These are phyloP conservation scores for Penicillium capsulatum DNA, from an alignment of 2,329 filamentous ascomycete genomes.

Conservation along the genomic window DNA sequence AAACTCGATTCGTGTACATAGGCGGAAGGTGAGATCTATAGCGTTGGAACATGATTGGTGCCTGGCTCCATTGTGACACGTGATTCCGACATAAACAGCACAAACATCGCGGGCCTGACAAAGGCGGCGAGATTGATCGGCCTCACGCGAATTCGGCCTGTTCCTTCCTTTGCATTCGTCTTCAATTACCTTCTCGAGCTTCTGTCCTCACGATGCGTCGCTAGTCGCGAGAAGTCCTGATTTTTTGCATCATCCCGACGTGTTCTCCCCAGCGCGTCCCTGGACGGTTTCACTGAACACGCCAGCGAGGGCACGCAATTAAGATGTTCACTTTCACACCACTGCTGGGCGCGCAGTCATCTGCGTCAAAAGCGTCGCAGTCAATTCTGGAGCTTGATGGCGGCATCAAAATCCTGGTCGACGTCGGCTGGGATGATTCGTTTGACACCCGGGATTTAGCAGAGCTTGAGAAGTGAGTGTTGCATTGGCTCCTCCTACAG, in stretches of 20 bases:
- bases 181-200: neutral
- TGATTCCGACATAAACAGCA: constrained; percentile 5
- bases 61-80: constrained; percentile 3
- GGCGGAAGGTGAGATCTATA: no score
- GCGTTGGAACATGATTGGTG: neutral
- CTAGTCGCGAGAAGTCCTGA: neutral
- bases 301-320: constrained; percentile 12
- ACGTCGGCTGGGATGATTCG: constrained; percentile 91
- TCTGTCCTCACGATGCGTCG: neutral
- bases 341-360: constrained; percentile 81
- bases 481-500: constrained; percentile 6
- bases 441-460: constrained; percentile 79
- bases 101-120: constrained; percentile 10
- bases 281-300: constrained; percentile 7
- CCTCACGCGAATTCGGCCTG: neutral
- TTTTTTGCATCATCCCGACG: constrained; percentile 5
- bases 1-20: no score
- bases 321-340: constrained; percentile 94
- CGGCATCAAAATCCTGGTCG: constrained; percentile 89
- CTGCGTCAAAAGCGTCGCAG: constrained; percentile 76
- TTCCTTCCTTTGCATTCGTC: constrained; percentile 1
- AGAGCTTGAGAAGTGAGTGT: constrained; percentile 77
- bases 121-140: constrained; percentile 7
- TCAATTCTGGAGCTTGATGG: constrained; percentile 96
- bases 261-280: constrained; percentile 9